Conservation (phyloP, 306 rosid species). For the Medicago lupulina region DNA sequence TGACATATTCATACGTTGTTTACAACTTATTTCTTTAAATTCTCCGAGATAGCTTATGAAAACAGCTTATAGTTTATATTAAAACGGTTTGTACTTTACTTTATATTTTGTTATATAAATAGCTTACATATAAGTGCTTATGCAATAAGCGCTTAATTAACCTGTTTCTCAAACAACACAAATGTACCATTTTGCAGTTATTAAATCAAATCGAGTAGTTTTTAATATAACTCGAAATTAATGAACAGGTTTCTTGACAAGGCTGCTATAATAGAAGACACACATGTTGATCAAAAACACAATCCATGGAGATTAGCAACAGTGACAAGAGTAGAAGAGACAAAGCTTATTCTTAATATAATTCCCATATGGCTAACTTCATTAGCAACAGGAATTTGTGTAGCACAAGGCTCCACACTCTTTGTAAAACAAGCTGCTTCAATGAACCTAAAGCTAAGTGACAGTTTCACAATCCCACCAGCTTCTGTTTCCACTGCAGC, state of each 20-base stretch:
- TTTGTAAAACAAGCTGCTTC: slow-evolving; percentile 59
- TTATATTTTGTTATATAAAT: too few species aligned
- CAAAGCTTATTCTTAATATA: slow-evolving; percentile 52
- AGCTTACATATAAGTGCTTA: neutral
- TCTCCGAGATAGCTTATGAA: neutral
- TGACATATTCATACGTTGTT: neutral
- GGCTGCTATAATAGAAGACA: slow-evolving; percentile 63
- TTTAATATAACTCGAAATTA: slow-evolving; percentile 13
- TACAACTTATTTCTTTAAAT: neutral
- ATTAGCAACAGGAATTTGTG: slow-evolving; percentile 44
- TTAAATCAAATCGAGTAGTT: too few species aligned
- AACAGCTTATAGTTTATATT: too few species aligned
- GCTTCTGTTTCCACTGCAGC: slow-evolving; percentile 48
- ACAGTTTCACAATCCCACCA: slow-evolving; percentile 50
- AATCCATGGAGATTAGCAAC: slow-evolving; percentile 62
- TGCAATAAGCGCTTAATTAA: neutral
- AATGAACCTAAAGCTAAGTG: slow-evolving; percentile 39
- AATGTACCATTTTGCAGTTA: too few species aligned
- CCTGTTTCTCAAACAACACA: neutral
- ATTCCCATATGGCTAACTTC: slow-evolving; percentile 61
- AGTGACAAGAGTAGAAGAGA: slow-evolving; percentile 58
- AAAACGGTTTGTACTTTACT: too few species aligned
- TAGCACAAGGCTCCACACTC: slow-evolving; percentile 51
- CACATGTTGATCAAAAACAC: slow-evolving; percentile 24
- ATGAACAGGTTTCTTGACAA: slow-evolving; percentile 59